phyloP scores from a whole-genome alignment of 108 stramenopile species.

The Aurantiochytrium sp. region DNA sequence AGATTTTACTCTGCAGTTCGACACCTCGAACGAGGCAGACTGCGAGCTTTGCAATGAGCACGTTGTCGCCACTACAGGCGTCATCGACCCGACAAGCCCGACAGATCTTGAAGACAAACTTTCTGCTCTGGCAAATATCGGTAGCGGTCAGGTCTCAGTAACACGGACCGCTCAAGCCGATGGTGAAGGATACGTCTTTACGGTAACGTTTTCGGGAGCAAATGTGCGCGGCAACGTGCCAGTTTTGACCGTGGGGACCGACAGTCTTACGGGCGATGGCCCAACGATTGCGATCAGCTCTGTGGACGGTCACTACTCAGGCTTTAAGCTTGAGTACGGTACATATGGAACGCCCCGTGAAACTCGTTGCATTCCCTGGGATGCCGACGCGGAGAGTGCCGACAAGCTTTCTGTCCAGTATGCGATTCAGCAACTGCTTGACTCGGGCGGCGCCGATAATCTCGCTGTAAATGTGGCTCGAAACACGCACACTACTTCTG shows the following conservation, averaged over 20 bases:
- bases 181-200: slow-evolving; percentile 27
- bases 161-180: background rate
- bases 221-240: slow-evolving; percentile 64
- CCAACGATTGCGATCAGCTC: background rate
- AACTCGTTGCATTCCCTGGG: background rate
- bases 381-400: background rate
- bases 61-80: background rate
- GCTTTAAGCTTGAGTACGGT: background rate
- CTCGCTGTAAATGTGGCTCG: background rate
- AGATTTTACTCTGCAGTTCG: slow-evolving; percentile 56
- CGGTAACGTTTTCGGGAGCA: slow-evolving; percentile 56
- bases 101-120: background rate
- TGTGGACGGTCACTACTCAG: background rate
- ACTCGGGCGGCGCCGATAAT: background rate
- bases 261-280: background rate
- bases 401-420: background rate
- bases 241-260: background rate
- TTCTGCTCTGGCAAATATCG: slow-evolving; percentile 20
- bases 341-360: background rate
- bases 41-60: slow-evolving; percentile 1
- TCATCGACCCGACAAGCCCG: background rate
- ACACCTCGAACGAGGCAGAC: slow-evolving; percentile 29
- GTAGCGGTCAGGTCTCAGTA: slow-evolving; percentile 19
- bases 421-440: background rate
- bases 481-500: background rate